Evolutionary conservation across 352 stramenopile species (phyloP), one percentile per base, ranked within the genome.

Genomic region (Pythium apleroticum): DNA sequence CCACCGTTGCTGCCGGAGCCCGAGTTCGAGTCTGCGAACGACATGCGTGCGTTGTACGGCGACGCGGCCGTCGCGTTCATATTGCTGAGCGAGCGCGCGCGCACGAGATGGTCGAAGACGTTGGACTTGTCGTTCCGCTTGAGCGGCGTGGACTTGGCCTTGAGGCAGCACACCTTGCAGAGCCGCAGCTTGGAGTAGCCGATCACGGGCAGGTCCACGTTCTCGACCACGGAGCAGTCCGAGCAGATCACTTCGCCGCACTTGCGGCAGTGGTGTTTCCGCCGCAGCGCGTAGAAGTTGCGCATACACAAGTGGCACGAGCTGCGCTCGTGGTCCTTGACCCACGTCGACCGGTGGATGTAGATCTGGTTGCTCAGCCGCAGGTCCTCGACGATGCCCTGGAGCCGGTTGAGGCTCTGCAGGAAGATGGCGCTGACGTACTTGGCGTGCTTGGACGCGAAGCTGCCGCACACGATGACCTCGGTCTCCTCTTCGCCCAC

Each of bases 181-280:
- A 93, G 76, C 37, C 85, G 79, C 53, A 93, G 59, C 70, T 93
- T 93, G 33, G 83, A 89, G 65, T 78, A 79, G 20, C 85, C 85
- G 61, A 93, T 86, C n/a, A 86, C 81, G 15, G 82, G 81, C 46
- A 91, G 57, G 52, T 89, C 81, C 52, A 91, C 76, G 20, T 72
- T 78, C 66, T 91, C 82, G 28, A 91, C 76, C 2, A 81, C 75
- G 20, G 81, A 91, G 68, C 85, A 93, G 60, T 93, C 85, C 3
- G 80, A 90, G 76, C 85, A 93, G 43, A 91, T 81, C 14, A 93
- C 74, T 61, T 93, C 84, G 41, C 84, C 84, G 49, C 84, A 93
- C 60, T 86, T 87, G 71, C 84, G 84, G 68, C 84, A 93, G 69
- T 93, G 84, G 68, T 93, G 84, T 65, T 91, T 91, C 54, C 84